Percentiles rank a stretch among this genome's conserved stretches.
Conservation (phyloP, 2,329 filamentous ascomycete species). For the Sclerotinia subarctica region DNA sequence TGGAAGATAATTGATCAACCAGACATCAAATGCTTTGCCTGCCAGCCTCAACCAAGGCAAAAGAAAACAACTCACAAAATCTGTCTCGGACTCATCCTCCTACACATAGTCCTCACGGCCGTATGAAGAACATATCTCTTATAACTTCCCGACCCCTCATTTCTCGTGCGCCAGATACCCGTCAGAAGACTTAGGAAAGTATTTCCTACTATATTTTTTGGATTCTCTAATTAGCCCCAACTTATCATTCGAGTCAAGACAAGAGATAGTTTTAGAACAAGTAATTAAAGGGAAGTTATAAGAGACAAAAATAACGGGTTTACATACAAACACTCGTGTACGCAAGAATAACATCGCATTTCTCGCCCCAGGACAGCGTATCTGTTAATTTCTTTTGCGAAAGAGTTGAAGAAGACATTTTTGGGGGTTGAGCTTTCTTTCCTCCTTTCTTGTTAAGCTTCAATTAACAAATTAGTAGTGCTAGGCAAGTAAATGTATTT, state of each 20-base stretch:
- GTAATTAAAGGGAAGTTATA: background rate
- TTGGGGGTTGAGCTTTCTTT: background rate
- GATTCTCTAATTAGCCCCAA: background rate
- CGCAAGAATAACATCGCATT: slow-evolving; percentile 28
- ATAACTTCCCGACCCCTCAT: slow-evolving; percentile 23
- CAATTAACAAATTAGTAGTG: background rate
- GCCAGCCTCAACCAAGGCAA: background rate
- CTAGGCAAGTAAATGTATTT: background rate
- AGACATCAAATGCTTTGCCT: background rate
- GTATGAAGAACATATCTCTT: slow-evolving; percentile 30
- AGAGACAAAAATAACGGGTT: background rate
- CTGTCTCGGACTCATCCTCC: slow-evolving; percentile 26
- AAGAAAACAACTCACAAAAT: slow-evolving; percentile 27
- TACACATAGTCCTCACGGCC: slow-evolving; percentile 23
- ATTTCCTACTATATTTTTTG: slow-evolving; percentile 24
- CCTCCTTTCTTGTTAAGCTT: background rate
- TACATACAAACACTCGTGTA: slow-evolving; percentile 26
- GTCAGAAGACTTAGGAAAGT: slow-evolving; percentile 27
- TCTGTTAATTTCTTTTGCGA: slow-evolving; percentile 26
- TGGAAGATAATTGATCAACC: background rate
- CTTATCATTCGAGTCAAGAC: background rate
- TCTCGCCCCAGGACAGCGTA: slow-evolving; percentile 28
- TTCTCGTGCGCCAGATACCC: slow-evolving; percentile 23
- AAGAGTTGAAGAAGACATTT: slow-evolving; percentile 27
- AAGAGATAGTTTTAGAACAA: background rate